Percentiles rank a stretch among this genome's conserved stretches.
Evolutionary conservation across 2,329 filamentous ascomycete genomes (phyloP).

Genomic region (Hymenotorrendiella dingleyae): DNA sequence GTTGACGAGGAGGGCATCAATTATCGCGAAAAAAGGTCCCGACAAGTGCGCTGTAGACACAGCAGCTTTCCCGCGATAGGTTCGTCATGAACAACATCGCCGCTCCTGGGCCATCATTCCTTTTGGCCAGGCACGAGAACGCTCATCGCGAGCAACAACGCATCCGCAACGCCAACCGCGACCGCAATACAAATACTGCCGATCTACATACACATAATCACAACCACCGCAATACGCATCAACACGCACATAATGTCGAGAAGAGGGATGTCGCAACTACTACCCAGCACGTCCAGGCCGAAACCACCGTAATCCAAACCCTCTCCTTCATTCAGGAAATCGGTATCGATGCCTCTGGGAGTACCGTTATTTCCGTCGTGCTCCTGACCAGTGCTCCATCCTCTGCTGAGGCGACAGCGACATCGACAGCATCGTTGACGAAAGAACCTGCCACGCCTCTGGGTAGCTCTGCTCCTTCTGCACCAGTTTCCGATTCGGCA

Average conservation of each 20-base stretch:
- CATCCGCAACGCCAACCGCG: constrained; percentile 2
- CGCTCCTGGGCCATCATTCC: constrained; percentile 28
- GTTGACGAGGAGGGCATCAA: constrained; percentile 14
- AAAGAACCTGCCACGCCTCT: neutral
- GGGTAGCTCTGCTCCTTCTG: constrained; percentile 4
- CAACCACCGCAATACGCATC: constrained; percentile 20
- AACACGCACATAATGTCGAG: constrained; percentile 14
- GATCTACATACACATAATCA: too few relatives aligned
- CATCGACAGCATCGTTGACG: constrained; percentile 2
- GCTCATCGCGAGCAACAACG: constrained; percentile 29
- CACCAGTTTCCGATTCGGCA: constrained; percentile 3
- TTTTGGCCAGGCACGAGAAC: constrained; percentile 28
- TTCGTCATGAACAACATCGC: constrained; percentile 25
- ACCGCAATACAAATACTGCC: too few relatives aligned
- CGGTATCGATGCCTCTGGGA: constrained; percentile 27
- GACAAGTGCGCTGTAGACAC: constrained; percentile 29
- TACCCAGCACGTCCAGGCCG: constrained; percentile 7
- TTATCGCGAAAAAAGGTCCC: too few relatives aligned
- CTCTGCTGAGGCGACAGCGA: neutral
- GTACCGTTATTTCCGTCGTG: constrained; percentile 20
- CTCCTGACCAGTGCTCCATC: constrained; percentile 13
- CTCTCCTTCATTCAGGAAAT: constrained; percentile 28
- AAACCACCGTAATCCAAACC: constrained; percentile 25
- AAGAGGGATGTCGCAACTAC: constrained; percentile 5
- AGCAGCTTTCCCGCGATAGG: constrained; percentile 19